Base-by-base conservation (phyloP, 495 filamentous ascomycete genomes). In the Penicillium samsonianum region DNA sequence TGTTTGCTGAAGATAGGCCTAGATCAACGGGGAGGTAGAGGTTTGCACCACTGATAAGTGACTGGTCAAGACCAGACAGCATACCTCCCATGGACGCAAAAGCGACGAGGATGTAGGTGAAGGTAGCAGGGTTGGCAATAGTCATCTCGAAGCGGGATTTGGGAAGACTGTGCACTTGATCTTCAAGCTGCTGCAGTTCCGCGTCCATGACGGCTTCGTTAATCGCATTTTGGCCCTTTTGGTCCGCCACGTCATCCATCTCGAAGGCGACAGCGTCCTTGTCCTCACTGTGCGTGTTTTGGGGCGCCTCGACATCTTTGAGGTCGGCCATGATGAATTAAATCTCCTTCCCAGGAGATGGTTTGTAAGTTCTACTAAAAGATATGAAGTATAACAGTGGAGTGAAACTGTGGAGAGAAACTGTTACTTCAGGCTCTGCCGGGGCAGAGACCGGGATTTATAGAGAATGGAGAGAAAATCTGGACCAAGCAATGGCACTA, bases 1-100 rank as follows among this genome's bases (percentile, higher is more conserved):
- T 75, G 63, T 82, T 70, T 12, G 68, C 67, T 19, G 67, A 61
- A 50, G 66, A 67, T 35, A 85, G 67, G 51, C 69, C 45, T 19
- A 85, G 62, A 42, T 76, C 80, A 5, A 38, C 52, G 12, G 82
- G 83, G 59, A 87, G 72, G 57, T 73, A 82, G 12, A 86, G 68
- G 57, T 85, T 86, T 50, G 84, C 84, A 54, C 83, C 83, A 45
- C 70, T 76, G 62, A 86, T 86, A 30, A 84, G 66, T 26, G 78
- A 84, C 67, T 85, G 83, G 62, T 87, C 84, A 10, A 87, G 71
- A 63, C 83, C 84, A 11, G 82, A 85, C 2, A 87, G 77, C 31
- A 87, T 57, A 63, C 83, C 84, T 54, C 82, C 82, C 78, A 85
- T 82, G 3, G 80, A 83, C 26, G 83, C 84, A 61, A 87, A 86